These are phyloP conservation scores for Arthrobotrys sinensis DNA, from an alignment of 2,329 filamentous ascomycete species.

Conservation along the genomic window DNA sequence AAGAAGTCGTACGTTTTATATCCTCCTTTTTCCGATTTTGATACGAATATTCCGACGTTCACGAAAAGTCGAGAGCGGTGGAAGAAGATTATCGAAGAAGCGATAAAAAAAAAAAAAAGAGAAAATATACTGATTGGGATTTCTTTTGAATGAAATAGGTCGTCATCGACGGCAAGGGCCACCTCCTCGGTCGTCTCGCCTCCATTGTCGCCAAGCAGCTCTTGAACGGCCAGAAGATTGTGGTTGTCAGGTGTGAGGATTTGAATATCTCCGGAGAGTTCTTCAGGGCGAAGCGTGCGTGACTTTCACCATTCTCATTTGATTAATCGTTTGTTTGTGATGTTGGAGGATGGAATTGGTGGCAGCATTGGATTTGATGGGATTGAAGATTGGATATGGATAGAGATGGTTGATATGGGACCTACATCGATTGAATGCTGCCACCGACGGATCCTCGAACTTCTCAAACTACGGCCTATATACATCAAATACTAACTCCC, in stretches of 20 bases:
- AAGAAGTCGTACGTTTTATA: slow-evolving; percentile 56
- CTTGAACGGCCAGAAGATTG: slow-evolving; percentile 99
- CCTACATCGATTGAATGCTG: too few species aligned
- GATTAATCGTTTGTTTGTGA: neutral
- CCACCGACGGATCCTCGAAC: too few species aligned
- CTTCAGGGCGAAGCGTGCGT: slow-evolving; percentile 99
- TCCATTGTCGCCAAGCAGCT: slow-evolving; percentile 99
- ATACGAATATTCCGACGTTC: neutral
- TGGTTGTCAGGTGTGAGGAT: slow-evolving; percentile 97
- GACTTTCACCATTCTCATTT: slow-evolving; percentile 64
- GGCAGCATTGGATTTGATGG: neutral
- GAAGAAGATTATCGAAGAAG: neutral
- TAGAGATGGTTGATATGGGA: too few species aligned
- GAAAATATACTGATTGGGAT: slow-evolving; percentile 42
- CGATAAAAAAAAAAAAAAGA: neutral
- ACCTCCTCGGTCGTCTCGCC: slow-evolving; percentile 98
- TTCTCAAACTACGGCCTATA: too few species aligned
- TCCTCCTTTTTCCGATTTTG: slow-evolving; percentile 10
- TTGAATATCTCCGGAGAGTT: slow-evolving; percentile 99
- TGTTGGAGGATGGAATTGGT: neutral
- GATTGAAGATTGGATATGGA: neutral
- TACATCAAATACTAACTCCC: neutral
- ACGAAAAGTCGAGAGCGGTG: neutral
- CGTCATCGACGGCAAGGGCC: slow-evolving; percentile 99
- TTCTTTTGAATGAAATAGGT: slow-evolving; percentile 73